Conservation (phyloP, 257 asterid species). For the Galeopsis tetrahit region DNA sequence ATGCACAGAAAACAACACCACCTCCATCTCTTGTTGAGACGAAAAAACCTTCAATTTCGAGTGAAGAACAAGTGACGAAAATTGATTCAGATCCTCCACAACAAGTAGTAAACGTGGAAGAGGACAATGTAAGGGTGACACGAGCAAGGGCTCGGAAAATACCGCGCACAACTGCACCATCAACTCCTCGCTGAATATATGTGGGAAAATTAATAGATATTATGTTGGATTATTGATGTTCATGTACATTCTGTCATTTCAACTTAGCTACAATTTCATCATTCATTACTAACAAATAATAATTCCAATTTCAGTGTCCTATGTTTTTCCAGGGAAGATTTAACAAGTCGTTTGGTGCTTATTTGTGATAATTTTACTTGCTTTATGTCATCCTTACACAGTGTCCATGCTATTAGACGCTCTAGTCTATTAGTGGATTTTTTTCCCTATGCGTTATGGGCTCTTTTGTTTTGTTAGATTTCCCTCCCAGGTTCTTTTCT, state of each 20-base stretch:
- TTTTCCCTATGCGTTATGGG: too few species aligned
- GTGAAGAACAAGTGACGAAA: slow-evolving; percentile 47
- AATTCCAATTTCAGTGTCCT: background rate
- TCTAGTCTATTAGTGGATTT: too few species aligned
- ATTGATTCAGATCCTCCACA: slow-evolving; percentile 46
- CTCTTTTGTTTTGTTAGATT: too few species aligned
- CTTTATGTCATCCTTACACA: background rate
- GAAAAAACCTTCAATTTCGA: slow-evolving; percentile 41
- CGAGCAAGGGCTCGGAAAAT: slow-evolving; percentile 53
- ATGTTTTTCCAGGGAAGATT: background rate
- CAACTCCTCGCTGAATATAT: slow-evolving; percentile 30
- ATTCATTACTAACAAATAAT: slow-evolving; percentile 29
- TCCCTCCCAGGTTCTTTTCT: too few species aligned
- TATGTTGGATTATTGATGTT: slow-evolving; percentile 37
- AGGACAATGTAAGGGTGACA: slow-evolving; percentile 49
- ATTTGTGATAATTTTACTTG: background rate
- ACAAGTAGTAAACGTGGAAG: slow-evolving; percentile 47
- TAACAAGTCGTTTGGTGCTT: background rate
- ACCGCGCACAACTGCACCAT: slow-evolving; percentile 38
- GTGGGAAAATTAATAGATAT: slow-evolving; percentile 26
- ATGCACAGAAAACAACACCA: slow-evolving; percentile 56
- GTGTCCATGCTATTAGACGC: too few species aligned
- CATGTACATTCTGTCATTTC: slow-evolving; percentile 41
- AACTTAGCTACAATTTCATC: slow-evolving; percentile 19
- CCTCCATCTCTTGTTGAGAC: slow-evolving; percentile 38